Percentiles rank a stretch among this genome's conserved stretches.
Conservation (phyloP, 2,329 filamentous ascomycete genomes). For the Colletotrichum sp. region DNA sequence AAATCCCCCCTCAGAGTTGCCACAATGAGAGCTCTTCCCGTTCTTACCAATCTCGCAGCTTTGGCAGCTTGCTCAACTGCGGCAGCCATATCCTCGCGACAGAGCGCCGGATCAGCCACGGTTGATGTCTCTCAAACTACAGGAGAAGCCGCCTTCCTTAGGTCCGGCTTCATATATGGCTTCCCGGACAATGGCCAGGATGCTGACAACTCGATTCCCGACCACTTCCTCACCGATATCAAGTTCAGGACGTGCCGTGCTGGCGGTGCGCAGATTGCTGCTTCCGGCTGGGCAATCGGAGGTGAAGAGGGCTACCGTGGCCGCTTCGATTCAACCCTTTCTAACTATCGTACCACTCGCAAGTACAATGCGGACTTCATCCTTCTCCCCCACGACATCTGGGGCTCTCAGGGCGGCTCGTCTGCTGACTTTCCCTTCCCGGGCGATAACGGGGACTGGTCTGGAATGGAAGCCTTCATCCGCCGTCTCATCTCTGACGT, state of each 20-base stretch:
- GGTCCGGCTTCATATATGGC: not conserved
- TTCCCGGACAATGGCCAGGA: not conserved
- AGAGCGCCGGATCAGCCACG: not conserved
- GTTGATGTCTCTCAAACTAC: not conserved
- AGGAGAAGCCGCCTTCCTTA: not conserved
- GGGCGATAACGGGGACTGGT: not conserved
- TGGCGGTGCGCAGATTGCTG: not conserved
- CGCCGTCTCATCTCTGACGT: not conserved
- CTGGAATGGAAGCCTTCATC: not conserved
- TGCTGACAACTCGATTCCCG: not conserved
- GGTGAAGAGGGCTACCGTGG: not conserved
- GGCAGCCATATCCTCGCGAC: not conserved
- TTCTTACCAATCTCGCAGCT: not conserved
- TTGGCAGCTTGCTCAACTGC: not conserved
- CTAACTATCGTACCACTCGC: not conserved
- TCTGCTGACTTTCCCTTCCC: not conserved
- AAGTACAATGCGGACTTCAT: not conserved
- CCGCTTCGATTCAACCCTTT: not conserved
- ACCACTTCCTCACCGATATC: not conserved
- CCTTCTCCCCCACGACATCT: slow-evolving; percentile 7
- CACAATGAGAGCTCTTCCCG: not conserved
- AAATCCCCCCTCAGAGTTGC: accelerated
- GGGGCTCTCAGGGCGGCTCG: not conserved
- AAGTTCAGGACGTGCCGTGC: not conserved
- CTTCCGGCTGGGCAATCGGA: not conserved